Evolutionary conservation across 441 rosid genomes (phyloP), one percentile per base, ranked within the genome.

Genomic region (Brassica balearica): DNA sequence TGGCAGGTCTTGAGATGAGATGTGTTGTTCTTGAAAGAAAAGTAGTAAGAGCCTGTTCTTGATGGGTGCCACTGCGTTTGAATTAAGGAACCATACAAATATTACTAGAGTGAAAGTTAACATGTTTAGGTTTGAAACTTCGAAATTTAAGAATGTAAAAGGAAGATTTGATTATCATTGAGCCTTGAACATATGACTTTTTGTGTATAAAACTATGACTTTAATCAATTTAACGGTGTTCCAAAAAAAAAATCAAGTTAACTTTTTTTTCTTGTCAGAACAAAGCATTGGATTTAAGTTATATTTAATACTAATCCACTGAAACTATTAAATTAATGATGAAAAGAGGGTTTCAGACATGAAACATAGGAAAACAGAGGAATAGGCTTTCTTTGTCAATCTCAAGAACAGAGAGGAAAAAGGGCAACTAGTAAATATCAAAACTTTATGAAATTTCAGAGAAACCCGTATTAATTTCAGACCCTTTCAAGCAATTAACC

Each of bases 31-130:
- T 82, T 80, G 91, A 95, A 93, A 25, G 87, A 41, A 79, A 93
- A 95, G 92, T 91, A 95, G 92, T 79, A 95, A 68, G 84, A 85
- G 23, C 99, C 97, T 82, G 84, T 81, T 23, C 99, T 92, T 27
- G 99, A 91, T 46, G 97, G 91, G 64, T 91, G 81, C 99, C 99
- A 95, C 99, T 95, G 65, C 25, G 5, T 10, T 29, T 61, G 2
- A 15, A 53, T 68, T 0, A 3, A 10, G 23, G 2, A 0, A 67
- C 10, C 7, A 55, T 55, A 22, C 41, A 43, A 64, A 23, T 2
- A 76, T 61, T 38, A 66, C 5, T 41, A 11, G 32, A 17, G 68
- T 65, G 68, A 4, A 65, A 65, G 62, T 8, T 58, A 19, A 58
- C 62, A 17, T 1, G 5, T 15, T 15, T 15, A 72, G 8, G 59